Base-by-base conservation (phyloP, 495 filamentous ascomycete genomes). In the Hypoxylon rickii region DNA sequence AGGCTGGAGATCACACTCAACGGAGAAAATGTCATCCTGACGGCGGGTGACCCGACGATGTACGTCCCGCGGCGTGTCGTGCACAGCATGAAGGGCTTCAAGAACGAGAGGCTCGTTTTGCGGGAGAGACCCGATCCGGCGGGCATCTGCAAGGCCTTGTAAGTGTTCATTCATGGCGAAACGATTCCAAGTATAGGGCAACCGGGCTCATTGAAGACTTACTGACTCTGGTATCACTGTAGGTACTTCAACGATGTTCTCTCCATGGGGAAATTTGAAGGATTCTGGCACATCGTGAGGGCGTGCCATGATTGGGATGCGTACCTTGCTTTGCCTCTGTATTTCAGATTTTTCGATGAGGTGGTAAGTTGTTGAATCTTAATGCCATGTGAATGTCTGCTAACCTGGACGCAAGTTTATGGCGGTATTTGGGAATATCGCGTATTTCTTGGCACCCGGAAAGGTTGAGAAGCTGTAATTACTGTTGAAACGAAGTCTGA, bases 171-270 rank as follows among this genome's bases (percentile, higher is more conserved):
- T 24, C 31, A 36, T 13, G 3, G 24, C 11, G 18, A 31, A 12
- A 3, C 3, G 5, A 34, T 34, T n/a, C n/a, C n/a, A n/a, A n/a
- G n/a, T n/a, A n/a, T n/a, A n/a, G 4, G 17, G 16, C 24, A 4
- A 4, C 24, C 24, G 4, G 10, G 4, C 24, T 10, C 24, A 29
- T 38, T 17, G 18, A 34, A 13, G n/a, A 24, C 44, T 50, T n/a
- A 44, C 29, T n/a, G 43, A 5, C 5, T 13, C 15, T 22, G 11
- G 12, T 21, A 16, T 39, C 10, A 11, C 29, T 20, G 16, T 32
- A 63, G 59, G 54, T 63, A 58, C 48, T 63, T 63, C 50, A 63
- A 63, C 42, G 59, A 63, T 16, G 11, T 63, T 11, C 37, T 63
- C 16, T 53, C 53, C 18, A 44, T 15, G n/a, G 59, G 59, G 12